phyloP scores from a whole-genome alignment of 2,329 filamentous ascomycete species.

The Allantophomopsis lycopodina region DNA sequence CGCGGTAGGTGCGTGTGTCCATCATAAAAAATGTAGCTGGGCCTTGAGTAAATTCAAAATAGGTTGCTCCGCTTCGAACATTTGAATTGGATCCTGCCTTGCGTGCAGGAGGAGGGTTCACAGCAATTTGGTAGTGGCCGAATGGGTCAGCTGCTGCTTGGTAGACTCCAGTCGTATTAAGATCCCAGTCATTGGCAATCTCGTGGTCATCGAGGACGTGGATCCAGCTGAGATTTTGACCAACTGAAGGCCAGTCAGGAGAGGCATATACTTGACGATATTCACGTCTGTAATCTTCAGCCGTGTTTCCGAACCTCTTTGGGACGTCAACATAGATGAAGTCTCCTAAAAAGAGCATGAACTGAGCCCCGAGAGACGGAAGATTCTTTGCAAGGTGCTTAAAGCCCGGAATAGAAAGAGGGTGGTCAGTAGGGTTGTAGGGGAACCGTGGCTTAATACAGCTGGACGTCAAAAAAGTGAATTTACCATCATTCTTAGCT shows the following conservation, averaged over 20 bases:
- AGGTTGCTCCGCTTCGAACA: slow-evolving; percentile 48
- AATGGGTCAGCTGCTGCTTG: slow-evolving; percentile 62
- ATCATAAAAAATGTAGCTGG: slow-evolving; percentile 91
- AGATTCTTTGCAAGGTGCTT: slow-evolving; percentile 62
- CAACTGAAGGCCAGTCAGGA: slow-evolving; percentile 72
- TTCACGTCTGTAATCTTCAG: slow-evolving; percentile 73
- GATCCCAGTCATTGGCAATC: slow-evolving; percentile 86
- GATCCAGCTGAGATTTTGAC: slow-evolving; percentile 83
- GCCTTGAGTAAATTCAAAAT: slow-evolving; percentile 81
- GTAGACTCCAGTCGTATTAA: slow-evolving; percentile 71
- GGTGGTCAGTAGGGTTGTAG: slow-evolving; percentile 73
- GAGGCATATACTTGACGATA: slow-evolving; percentile 95
- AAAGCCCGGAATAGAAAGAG: slow-evolving; percentile 71
- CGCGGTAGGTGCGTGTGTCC: slow-evolving; percentile 81
- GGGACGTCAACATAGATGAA: slow-evolving; percentile 91
- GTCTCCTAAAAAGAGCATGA: slow-evolving; percentile 73
- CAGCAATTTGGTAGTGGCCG: slow-evolving; percentile 69
- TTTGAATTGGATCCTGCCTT: slow-evolving; percentile 26
- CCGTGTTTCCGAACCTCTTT: slow-evolving; percentile 55
- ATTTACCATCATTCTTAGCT: slow-evolving; percentile 48
- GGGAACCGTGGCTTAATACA: slow-evolving; percentile 89
- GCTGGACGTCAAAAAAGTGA: slow-evolving; percentile 85
- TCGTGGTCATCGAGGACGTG: slow-evolving; percentile 96
- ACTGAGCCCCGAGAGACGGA: slow-evolving; percentile 57
- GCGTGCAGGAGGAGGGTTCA: slow-evolving; percentile 64